These are phyloP conservation scores for Cladosporium cucumerinum DNA, from an alignment of 2,329 filamentous ascomycete genomes.

Conservation along the genomic window DNA sequence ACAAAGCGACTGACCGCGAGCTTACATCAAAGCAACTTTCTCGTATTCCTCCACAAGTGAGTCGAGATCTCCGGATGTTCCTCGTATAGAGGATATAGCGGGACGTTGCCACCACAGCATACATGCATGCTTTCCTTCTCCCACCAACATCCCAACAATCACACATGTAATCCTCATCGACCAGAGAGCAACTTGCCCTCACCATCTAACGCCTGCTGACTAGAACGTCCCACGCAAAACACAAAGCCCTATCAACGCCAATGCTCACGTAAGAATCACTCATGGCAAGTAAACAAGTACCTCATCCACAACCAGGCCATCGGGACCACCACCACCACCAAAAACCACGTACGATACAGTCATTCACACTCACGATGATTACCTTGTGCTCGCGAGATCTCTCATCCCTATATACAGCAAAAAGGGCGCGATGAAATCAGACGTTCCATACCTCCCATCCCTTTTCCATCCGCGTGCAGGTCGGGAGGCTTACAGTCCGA, in stretches of 20 bases:
- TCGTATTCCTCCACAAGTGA: background rate
- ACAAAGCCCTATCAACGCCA: background rate
- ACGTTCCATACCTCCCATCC: background rate
- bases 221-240: background rate
- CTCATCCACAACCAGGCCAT: background rate
- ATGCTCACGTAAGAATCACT: background rate
- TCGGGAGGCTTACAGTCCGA: background rate
- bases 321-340: background rate
- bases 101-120: background rate
- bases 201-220: background rate
- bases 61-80: background rate
- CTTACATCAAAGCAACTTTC: background rate
- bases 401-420: background rate
- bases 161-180: background rate
- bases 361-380: background rate
- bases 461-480: background rate
- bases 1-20: constrained; percentile 2
- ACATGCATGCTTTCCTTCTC: background rate
- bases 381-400: too few relatives aligned
- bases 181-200: background rate
- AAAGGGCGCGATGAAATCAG: background rate
- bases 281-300: background rate
- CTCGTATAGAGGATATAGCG: background rate
- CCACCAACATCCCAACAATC: background rate
- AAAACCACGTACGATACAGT: background rate